phyloP scores from a whole-genome alignment of 768 basidiomycete genomes.

The Lactarius trivialis region DNA sequence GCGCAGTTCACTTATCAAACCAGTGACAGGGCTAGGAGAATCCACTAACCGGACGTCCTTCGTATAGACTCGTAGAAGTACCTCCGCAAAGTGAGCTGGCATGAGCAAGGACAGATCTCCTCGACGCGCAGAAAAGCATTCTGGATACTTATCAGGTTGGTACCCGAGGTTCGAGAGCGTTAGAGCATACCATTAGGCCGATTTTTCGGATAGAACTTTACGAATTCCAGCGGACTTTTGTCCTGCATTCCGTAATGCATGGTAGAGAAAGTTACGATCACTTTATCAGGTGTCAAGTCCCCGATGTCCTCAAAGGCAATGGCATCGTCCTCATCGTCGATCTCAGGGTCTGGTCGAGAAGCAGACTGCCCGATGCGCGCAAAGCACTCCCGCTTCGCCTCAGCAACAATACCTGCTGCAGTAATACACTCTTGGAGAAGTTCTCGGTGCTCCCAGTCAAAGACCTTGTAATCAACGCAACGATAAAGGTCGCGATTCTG shows the following conservation, averaged over 20 bases:
- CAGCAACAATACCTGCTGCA: slow-evolving; percentile 31
- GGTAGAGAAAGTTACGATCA: slow-evolving; percentile 56
- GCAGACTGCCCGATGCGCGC: neutral
- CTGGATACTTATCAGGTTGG: slow-evolving; percentile 29
- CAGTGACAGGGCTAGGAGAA: neutral
- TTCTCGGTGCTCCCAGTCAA: slow-evolving; percentile 31
- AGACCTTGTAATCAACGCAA: slow-evolving; percentile 58
- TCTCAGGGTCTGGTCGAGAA: neutral
- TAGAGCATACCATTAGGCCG: slow-evolving; percentile 43
- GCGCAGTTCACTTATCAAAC: neutral
- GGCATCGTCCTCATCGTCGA: slow-evolving; percentile 13
- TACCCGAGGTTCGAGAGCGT: neutral
- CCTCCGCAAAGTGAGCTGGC: slow-evolving; percentile 62
- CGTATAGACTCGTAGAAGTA: slow-evolving; percentile 63
- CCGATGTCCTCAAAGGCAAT: slow-evolving; percentile 27
- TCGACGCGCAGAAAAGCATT: slow-evolving; percentile 36
- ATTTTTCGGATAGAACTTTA: slow-evolving; percentile 70
- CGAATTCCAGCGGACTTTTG: slow-evolving; percentile 57
- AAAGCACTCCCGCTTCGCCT: slow-evolving; percentile 25
- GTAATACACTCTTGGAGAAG: slow-evolving; percentile 32
- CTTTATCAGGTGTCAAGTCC: slow-evolving; percentile 39
- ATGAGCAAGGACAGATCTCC: slow-evolving; percentile 62
- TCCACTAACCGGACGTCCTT: slow-evolving; percentile 42
- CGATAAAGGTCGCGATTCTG: slow-evolving; percentile 59
- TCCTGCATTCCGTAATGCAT: slow-evolving; percentile 77